Evolutionary conservation across 805 yeast species (phyloP), one percentile per base, ranked within the genome.

Genomic region (Kluyveromyces starmeri): DNA sequence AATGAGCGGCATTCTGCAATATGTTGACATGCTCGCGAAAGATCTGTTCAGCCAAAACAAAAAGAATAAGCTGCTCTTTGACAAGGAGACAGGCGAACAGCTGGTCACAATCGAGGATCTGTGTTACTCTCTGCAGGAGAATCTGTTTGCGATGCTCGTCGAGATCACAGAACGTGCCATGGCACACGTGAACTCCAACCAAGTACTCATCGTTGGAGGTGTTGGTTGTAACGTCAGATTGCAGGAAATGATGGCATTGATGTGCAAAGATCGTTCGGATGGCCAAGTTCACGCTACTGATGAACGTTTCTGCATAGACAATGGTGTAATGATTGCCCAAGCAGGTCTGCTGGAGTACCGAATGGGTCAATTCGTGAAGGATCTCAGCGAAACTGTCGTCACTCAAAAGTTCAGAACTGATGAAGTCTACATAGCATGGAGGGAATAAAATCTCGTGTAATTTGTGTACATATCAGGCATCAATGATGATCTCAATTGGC

Each of bases 291-390:
- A 69, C 54, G 96, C 98, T 3, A 92, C 98, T 0, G 98, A 92
- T 58, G 97, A 92, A 53, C 62, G 97, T 39, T 89, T 92, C 54
- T 92, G 98, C 60, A 92, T 92, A 28, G 98, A 92, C 55, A 92
- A 92, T 51, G 98, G 98, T 8, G 92, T 89, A 24, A 92, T 92
- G 98, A 92, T 92, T 49, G 98, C 98, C 0, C 98, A 92, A 51
- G 97, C 98, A 0, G 98, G 98, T 0, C 62, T 92, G 31, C 57
- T 92, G 39, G 83, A 82, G 34, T 86, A 75, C 51, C 67, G 97
- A 46, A 81, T 78, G 69, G 96, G 96, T 1, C 75, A 73, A 37
- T 49, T 52, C 10, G 73, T 73, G 2, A 69, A 62, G 17, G 68
- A 65, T 5, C 47, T 89, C 32, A 54, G 63, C 18, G 74, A 83